phyloP scores from a whole-genome alignment of 495 filamentous ascomycete species.

The Amphirosellinia nigrospora region DNA sequence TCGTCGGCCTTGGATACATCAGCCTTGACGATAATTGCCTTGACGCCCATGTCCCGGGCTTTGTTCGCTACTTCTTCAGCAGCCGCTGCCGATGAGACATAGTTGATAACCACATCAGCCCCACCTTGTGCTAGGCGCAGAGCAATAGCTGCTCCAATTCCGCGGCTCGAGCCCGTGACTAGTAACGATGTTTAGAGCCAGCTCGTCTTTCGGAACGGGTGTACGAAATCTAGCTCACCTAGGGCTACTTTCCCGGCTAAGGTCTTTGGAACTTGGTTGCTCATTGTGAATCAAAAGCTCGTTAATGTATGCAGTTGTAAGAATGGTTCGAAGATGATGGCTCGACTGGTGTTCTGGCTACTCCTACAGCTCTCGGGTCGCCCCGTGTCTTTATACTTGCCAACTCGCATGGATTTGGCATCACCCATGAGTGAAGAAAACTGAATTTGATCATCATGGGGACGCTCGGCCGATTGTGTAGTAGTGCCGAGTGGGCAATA shows the following conservation, averaged over 20 bases:
- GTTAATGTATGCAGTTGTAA: slow-evolving; percentile 12
- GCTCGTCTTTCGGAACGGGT: neutral
- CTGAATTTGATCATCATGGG: too few relatives aligned
- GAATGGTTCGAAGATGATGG: neutral
- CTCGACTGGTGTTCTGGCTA: neutral
- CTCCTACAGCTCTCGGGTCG: neutral
- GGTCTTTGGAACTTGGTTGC: neutral
- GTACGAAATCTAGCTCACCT: neutral
- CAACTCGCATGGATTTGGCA: neutral
- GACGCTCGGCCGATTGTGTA: neutral
- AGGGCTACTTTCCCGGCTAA: slow-evolving; percentile 19
- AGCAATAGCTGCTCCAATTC: slow-evolving; percentile 73
- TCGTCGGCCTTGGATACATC: slow-evolving; percentile 69
- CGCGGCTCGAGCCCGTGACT: slow-evolving; percentile 70
- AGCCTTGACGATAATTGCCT: slow-evolving; percentile 72
- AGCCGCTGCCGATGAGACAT: slow-evolving; percentile 61
- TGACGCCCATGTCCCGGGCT: slow-evolving; percentile 59
- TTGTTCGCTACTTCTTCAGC: slow-evolving; percentile 65
- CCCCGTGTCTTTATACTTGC: slow-evolving; percentile 1
- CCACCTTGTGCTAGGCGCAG: slow-evolving; percentile 72
- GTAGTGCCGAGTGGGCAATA: neutral
- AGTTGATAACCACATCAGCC: slow-evolving; percentile 74
- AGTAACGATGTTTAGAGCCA: neutral
- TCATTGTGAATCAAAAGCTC: slow-evolving; percentile 33
- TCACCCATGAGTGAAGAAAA: neutral